Conservation (phyloP, 768 basidiomycete species). For the Pleurotus eryngii region DNA sequence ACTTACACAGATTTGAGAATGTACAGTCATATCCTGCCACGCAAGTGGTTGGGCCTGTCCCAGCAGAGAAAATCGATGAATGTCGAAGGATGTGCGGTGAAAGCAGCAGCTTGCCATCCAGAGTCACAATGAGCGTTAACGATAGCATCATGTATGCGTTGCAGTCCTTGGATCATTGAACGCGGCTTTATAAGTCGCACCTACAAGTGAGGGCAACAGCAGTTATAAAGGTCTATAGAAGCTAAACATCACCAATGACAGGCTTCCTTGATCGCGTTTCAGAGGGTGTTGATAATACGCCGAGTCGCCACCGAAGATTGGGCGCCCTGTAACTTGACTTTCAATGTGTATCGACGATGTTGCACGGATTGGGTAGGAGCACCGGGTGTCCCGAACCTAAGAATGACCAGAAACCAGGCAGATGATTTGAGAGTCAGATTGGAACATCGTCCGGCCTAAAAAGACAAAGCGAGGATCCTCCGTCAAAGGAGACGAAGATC, state of each 20-base stretch:
- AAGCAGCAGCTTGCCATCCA: slow-evolving; percentile 25
- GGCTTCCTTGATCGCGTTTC: background rate
- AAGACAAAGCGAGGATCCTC: too few species aligned
- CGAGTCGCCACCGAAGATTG: background rate
- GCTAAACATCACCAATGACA: background rate
- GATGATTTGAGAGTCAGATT: background rate
- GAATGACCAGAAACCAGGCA: slow-evolving; percentile 21
- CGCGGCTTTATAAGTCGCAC: background rate
- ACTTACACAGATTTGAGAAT: slow-evolving; percentile 34
- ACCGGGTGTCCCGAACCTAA: slow-evolving; percentile 18
- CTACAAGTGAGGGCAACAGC: background rate
- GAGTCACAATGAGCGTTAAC: background rate
- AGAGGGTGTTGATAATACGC: too few species aligned
- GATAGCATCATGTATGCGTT: background rate
- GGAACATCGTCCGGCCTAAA: background rate
- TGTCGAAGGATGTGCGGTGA: background rate
- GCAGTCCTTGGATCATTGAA: background rate
- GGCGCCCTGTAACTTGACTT: background rate
- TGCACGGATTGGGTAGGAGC: background rate
- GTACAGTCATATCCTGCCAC: slow-evolving; percentile 41
- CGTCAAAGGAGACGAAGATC: too few species aligned
- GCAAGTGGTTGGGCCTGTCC: slow-evolving; percentile 42
- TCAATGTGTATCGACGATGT: background rate
- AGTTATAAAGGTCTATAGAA: background rate
- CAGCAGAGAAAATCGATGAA: slow-evolving; percentile 10